Percentiles rank a stretch among this genome's conserved stretches.
phyloP scores from a whole-genome alignment of 1,139 yeast genomes.

The Hemisphaericaspora lyxosophila region DNA sequence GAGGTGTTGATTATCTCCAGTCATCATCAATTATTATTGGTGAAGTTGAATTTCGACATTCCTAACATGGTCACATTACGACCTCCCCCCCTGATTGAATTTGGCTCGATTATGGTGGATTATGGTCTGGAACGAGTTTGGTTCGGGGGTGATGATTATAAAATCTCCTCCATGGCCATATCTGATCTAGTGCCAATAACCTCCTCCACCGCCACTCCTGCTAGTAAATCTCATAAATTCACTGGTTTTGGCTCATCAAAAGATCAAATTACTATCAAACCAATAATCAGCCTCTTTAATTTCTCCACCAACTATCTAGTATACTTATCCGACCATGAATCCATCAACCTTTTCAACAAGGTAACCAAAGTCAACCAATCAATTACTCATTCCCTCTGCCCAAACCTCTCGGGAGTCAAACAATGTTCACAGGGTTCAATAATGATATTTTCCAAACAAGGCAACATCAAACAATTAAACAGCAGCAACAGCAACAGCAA shows the following conservation, averaged over 20 bases:
- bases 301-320: too few species aligned
- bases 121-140: slow-evolving; percentile 22
- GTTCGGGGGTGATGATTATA: slow-evolving; percentile 17
- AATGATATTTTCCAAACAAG: neutral
- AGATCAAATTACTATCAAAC: too few species aligned
- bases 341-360: slow-evolving; percentile 19
- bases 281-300: too few species aligned
- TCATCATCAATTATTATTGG: slow-evolving; percentile 37
- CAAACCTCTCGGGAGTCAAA: too few species aligned
- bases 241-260: neutral
- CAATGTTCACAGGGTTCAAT: neutral
- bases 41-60: slow-evolving; percentile 26
- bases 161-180: slow-evolving; percentile 12
- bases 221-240: neutral
- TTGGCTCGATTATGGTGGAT: slow-evolving; percentile 23
- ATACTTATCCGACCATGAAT: slow-evolving; percentile 16
- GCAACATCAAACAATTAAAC: slow-evolving; percentile 18
- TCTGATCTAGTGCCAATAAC: slow-evolving; percentile 16
- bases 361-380: neutral
- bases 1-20: slow-evolving; percentile 46
- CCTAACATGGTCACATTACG: slow-evolving; percentile 20
- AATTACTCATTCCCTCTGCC: too few species aligned
- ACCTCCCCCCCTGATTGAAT: slow-evolving; percentile 18
- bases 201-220: neutral
- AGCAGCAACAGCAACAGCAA: slow-evolving; percentile 36